A percentile compares a stretch with the other conserved stretches of the same genome.
These are phyloP conservation scores for Elaeis guineensis DNA, from an alignment of 176 grass and related monocot genomes.

Conservation along the genomic window DNA sequence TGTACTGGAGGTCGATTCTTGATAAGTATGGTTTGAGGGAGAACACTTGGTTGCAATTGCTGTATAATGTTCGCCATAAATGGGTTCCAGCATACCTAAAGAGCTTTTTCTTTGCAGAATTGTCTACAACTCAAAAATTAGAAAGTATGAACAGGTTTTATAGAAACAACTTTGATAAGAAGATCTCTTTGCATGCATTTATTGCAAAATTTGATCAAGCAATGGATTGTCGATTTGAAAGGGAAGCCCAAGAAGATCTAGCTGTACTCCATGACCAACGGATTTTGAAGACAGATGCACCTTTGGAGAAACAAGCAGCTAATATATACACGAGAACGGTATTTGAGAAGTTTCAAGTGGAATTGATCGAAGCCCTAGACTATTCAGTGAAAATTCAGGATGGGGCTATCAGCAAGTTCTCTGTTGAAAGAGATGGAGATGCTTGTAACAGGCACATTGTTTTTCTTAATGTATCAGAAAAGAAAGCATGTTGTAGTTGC, in stretches of 20 bases:
- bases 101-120: constrained; percentile 68
- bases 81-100: constrained; percentile 86
- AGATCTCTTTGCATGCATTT: constrained; percentile 47
- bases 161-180: constrained; percentile 42
- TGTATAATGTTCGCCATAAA: constrained; percentile 53
- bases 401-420: constrained; percentile 60
- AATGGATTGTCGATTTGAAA: constrained; percentile 38
- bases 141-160: constrained; percentile 59
- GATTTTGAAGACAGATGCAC: constrained; percentile 52
- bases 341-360: constrained; percentile 69
- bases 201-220: constrained; percentile 64
- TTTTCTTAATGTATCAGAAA: constrained; percentile 46
- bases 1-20: constrained; percentile 65
- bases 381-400: constrained; percentile 79
- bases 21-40: constrained; percentile 72
- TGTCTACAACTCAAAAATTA: constrained; percentile 39
- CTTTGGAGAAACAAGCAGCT: constrained; percentile 80
- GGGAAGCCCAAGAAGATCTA: constrained; percentile 56
- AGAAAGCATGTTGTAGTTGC: constrained; percentile 83
- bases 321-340: constrained; percentile 57
- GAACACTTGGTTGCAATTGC: constrained; percentile 59
- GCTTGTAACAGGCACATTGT: constrained; percentile 48
- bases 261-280: constrained; percentile 32
- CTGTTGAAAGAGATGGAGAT: constrained; percentile 42
- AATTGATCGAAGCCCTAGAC: constrained; percentile 60